Evolutionary conservation across 208 protist species (phyloP), one percentile per base, ranked within the genome.

Genomic region (Wallacemonas sp.): DNA sequence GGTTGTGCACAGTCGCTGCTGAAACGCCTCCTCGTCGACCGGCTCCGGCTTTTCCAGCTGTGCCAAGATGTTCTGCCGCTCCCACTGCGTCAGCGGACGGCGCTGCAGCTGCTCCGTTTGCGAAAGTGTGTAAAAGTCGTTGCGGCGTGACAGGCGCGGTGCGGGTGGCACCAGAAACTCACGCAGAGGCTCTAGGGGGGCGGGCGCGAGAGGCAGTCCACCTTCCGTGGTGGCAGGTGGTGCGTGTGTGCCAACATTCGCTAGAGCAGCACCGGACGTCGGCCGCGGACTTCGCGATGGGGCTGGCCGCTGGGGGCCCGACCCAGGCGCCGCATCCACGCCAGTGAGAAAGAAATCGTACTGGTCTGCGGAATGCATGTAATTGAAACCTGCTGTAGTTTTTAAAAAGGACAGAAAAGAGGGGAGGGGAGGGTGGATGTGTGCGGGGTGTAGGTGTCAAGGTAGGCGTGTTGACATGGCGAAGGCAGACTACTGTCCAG

Each of bases 61-160:
- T 1, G 83, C 48, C 14, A 92, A 39, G 44, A 94, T 84, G 2
- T 72, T 63, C 54, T 84, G 78, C 57, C 76, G 81, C 65, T 94
- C 89, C 81, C 80, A 91, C 26, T 89, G 74, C 16, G 26, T 76
- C 39, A 93, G 63, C 23, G 70, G 46, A 20, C 72, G 65, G 32
- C 20, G 54, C 8, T 45, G 38, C 7, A 44, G 26, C 18, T 55
- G 48, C 14, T 55, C 48, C 20, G 48, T 55, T 18, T 55, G 48
- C 26, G 48, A 55, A 26, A 55, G 48, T 8, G 48, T 55, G 48
- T 55, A 20, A 20, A 55, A 55, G 48, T 55, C 26, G 48, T 55
- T 55, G 48, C 48, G 48, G 7, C 5, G 23, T 22, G 29, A 11
- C 5, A 55, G 48, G 3, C 48, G 48, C 10, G 48, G 48, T 11